These are phyloP conservation scores for Monascus ruber DNA, from an alignment of 2,329 filamentous ascomycete species.

Conservation along the genomic window DNA sequence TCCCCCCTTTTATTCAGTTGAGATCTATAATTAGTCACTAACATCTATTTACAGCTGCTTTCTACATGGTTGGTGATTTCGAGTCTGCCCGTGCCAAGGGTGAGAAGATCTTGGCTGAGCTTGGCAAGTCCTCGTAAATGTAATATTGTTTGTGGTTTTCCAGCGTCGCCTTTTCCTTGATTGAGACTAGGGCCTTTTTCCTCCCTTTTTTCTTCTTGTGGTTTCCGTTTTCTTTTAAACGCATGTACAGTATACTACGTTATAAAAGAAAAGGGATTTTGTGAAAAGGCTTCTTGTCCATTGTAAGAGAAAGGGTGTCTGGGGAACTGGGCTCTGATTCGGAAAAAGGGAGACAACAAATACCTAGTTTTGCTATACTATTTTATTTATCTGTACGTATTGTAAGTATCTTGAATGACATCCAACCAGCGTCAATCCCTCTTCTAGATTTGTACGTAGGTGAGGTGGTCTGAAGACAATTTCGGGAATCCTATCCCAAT, in stretches of 20 bases:
- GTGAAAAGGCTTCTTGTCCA: conserved; percentile 9
- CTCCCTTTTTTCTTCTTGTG: conserved; percentile 14
- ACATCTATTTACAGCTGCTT: conserved; percentile 41
- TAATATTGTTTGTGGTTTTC: conserved; percentile 29
- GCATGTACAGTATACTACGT: conserved; percentile 31
- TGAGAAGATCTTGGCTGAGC: conserved; percentile 98
- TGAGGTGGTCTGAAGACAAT: no score
- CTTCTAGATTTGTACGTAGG: no score
- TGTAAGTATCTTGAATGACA: conserved; percentile 26
- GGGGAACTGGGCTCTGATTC: background rate
- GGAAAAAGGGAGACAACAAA: background rate
- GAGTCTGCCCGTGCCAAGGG: conserved; percentile 89
- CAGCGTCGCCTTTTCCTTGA: conserved; percentile 20
- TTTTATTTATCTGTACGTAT: conserved; percentile 28
- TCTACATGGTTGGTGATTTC: conserved; percentile 99
- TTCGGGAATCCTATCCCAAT: no score
- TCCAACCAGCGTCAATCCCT: no score
- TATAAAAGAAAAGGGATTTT: conserved; percentile 23
- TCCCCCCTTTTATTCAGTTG: background rate
- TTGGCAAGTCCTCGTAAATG: conserved; percentile 51
- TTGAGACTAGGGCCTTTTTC: conserved; percentile 5
- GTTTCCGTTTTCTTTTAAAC: conserved; percentile 26
- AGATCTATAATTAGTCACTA: conserved; percentile 1
- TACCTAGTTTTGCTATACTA: background rate
- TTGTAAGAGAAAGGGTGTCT: background rate